Conservation (phyloP, 179 eudicot genomes). For the Corrigiola litoralis region DNA sequence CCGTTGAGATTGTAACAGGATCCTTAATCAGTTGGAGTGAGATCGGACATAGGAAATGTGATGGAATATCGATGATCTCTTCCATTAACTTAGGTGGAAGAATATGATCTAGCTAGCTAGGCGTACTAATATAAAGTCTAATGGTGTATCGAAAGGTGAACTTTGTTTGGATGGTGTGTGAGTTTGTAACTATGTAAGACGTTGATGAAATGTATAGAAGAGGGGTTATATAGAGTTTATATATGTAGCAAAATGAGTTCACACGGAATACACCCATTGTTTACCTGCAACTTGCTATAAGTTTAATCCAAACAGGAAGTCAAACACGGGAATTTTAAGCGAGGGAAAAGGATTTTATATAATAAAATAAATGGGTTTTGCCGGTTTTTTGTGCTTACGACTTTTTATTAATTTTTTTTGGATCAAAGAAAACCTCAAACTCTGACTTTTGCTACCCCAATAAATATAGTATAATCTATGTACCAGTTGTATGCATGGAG, state of each 20-base stretch:
- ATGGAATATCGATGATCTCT: slow-evolving; percentile 30
- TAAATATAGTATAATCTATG: neutral
- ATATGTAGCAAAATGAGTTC: neutral
- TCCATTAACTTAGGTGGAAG: slow-evolving; percentile 20
- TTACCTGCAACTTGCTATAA: slow-evolving; percentile 13
- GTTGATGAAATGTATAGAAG: neutral
- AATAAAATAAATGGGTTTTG: neutral
- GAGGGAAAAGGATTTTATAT: neutral
- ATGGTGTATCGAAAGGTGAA: neutral
- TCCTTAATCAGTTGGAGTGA: slow-evolving; percentile 83
- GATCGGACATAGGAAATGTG: slow-evolving; percentile 81
- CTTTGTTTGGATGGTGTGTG: neutral
- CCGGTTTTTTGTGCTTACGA: neutral
- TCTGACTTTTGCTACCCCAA: slow-evolving; percentile 13
- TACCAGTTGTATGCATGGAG: neutral
- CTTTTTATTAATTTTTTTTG: neutral
- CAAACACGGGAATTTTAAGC: slow-evolving; percentile 26
- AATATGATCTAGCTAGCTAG: neutral
- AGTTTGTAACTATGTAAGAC: too few species aligned
- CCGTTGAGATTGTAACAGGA: slow-evolving; percentile 83
- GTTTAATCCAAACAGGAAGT: slow-evolving; percentile 13
- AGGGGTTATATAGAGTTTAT: neutral
- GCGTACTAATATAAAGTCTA: neutral
- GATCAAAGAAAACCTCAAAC: slow-evolving; percentile 12
- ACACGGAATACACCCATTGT: neutral